A percentile compares a stretch with the other conserved stretches of the same genome.
Conservation (phyloP, 371 early-diverging fungal genomes). For the Actinomortierella wolfii region DNA sequence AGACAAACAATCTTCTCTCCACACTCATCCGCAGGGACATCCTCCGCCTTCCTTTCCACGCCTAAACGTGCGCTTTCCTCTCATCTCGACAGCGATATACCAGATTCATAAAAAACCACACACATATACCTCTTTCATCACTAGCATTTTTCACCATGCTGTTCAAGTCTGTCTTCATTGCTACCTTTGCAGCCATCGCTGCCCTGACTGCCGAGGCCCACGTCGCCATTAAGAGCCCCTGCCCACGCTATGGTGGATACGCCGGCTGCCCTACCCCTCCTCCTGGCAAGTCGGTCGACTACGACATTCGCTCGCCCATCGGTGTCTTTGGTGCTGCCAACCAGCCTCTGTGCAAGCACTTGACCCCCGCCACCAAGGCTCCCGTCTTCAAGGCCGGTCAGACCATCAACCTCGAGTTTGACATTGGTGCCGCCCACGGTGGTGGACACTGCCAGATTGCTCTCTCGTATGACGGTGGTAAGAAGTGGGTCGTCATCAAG, state of each 20-base stretch:
- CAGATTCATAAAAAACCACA: too few relatives aligned
- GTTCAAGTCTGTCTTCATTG: slow-evolving; percentile 36
- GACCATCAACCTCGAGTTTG: slow-evolving; percentile 47
- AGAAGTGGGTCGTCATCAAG: slow-evolving; percentile 59
- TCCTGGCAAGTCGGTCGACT: slow-evolving; percentile 47
- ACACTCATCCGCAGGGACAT: too few relatives aligned
- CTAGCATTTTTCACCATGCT: slow-evolving; percentile 25
- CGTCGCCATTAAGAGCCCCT: slow-evolving; percentile 16
- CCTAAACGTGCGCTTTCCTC: too few relatives aligned
- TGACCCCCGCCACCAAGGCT: slow-evolving; percentile 24
- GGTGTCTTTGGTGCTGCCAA: slow-evolving; percentile 9
- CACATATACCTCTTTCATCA: too few relatives aligned
- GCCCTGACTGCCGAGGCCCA: slow-evolving; percentile 11
- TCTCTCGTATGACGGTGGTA: slow-evolving; percentile 61
- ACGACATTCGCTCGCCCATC: slow-evolving; percentile 52
- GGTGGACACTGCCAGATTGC: slow-evolving; percentile 74
- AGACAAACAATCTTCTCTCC: too few relatives aligned
- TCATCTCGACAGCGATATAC: too few relatives aligned
- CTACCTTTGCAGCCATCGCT: neutral
- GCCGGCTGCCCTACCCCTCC: slow-evolving; percentile 48
- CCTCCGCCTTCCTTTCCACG: too few relatives aligned
- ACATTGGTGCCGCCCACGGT: slow-evolving; percentile 38
- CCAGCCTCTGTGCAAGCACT: slow-evolving; percentile 48
- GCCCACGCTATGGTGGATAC: slow-evolving; percentile 8
- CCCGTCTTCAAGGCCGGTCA: slow-evolving; percentile 50